Conservation (phyloP, 148 eudicot genomes). For the Chenopodium suecicum region DNA sequence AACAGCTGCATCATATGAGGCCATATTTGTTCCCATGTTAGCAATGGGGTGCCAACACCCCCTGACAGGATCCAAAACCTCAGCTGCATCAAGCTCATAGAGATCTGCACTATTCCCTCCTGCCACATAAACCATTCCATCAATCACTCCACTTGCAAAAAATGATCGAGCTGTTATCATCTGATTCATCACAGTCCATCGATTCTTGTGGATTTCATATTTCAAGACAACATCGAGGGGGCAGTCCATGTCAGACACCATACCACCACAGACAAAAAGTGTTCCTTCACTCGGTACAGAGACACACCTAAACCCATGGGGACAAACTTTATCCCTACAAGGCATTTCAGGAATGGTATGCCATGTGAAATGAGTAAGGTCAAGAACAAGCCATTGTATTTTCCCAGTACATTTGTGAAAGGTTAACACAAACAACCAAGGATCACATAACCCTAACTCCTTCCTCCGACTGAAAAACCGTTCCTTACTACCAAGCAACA, state of each 20-base stretch:
- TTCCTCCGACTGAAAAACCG: constrained; percentile 66
- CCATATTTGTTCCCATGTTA: constrained; percentile 74
- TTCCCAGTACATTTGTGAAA: constrained; percentile 78
- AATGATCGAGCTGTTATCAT: constrained; percentile 84
- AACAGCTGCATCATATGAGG: constrained; percentile 85
- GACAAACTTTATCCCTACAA: constrained; percentile 69
- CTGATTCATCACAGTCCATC: constrained; percentile 85
- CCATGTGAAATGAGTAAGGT: constrained; percentile 66
- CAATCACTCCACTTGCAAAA: constrained; percentile 78
- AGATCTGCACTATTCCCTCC: constrained; percentile 82
- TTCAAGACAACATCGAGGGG: constrained; percentile 82
- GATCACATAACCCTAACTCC: constrained; percentile 66
- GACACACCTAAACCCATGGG: constrained; percentile 77
- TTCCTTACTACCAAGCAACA: constrained; percentile 59
- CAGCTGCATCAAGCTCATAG: constrained; percentile 86
- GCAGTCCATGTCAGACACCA: constrained; percentile 71
- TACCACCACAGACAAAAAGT: constrained; percentile 82
- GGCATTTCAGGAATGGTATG: constrained; percentile 88
- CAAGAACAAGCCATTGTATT: constrained; percentile 75
- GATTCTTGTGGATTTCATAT: constrained; percentile 64
- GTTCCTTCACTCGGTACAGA: constrained; percentile 59
- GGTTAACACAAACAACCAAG: constrained; percentile 77
- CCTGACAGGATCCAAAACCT: constrained; percentile 61
- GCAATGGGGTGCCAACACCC: constrained; percentile 68
- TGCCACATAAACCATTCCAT: constrained; percentile 81